Evolutionary conservation across 2,329 filamentous ascomycete species (phyloP).

Genomic region (Trichothecium sympodiale): DNA sequence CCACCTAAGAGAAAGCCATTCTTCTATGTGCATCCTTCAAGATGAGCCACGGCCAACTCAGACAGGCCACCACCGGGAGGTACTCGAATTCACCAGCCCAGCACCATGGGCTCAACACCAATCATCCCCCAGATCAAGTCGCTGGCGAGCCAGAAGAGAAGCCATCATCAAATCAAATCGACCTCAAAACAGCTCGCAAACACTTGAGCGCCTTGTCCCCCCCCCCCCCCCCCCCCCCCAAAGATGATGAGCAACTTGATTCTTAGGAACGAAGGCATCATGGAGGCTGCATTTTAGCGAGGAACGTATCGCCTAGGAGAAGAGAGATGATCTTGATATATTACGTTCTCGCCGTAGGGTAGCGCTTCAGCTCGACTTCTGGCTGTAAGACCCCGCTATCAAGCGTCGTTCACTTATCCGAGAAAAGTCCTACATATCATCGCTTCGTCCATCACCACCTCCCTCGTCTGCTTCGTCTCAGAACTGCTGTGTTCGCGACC

Average conservation of each 20-base stretch:
- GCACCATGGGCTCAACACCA: too few species aligned
- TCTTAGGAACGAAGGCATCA: slow-evolving; percentile 52
- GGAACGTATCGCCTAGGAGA: slow-evolving; percentile 47
- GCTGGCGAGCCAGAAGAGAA: neutral
- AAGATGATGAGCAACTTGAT: too few species aligned
- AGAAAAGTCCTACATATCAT: slow-evolving; percentile 30
- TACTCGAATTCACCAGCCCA: too few species aligned
- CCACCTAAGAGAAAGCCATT: too few species aligned
- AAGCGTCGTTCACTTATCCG: slow-evolving; percentile 1
- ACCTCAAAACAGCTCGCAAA: slow-evolving; percentile 26
- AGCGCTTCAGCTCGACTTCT: slow-evolving; percentile 46
- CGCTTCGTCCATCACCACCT: slow-evolving; percentile 40
- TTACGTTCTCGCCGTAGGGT: slow-evolving; percentile 36
- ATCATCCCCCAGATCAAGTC: too few species aligned
- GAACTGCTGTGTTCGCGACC: slow-evolving; percentile 48
- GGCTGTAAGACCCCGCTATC: slow-evolving; percentile 30
- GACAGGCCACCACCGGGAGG: too few species aligned
- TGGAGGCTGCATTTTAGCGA: slow-evolving; percentile 45
- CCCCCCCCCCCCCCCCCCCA: slow-evolving; percentile 58
- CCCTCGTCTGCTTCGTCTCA: slow-evolving; percentile 44
- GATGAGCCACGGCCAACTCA: too few species aligned
- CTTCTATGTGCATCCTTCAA: too few species aligned
- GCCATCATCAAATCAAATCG: slow-evolving; percentile 4
- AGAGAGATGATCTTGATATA: slow-evolving; percentile 46
- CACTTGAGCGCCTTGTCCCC: slow-evolving; percentile 45